Base-by-base conservation (phyloP, 805 yeast species). In the Saccharomycopsis babjevae region DNA sequence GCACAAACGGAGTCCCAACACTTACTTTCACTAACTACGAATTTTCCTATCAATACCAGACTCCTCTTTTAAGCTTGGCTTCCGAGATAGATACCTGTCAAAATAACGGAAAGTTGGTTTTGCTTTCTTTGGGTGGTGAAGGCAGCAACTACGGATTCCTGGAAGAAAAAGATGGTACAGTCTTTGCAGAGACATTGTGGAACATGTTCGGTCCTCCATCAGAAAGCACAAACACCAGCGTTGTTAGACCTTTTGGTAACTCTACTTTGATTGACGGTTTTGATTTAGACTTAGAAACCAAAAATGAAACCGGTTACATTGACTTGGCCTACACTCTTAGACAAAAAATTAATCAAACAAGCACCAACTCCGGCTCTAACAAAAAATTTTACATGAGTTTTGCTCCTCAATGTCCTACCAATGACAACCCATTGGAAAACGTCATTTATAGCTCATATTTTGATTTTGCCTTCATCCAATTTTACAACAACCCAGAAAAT, bases 261-360 rank as follows among this genome's bases (percentile, higher is more conserved):
- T 76, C 42, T 75, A 72, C 58, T 11, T 10, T 50, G 34, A 36
- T 93, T 55, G 97, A 93, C 72, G 98, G 98, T 28, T 92, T 91
- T 70, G 98, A 93, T 72, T 85, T 92, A 65, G 98, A 93, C 72
- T 83, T 88, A 67, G 98, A 93, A 73, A 75, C 77, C 69, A 72
- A 72, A 61, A 65, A 70, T 55, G 70, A 72, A 59, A 72, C 74
- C n/a, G 89, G 88, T 46, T 80, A 77, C 62, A 77, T 77, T 58
- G 82, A 82, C 3, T 72, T 81, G 61, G 81, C 76, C 13, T 66
- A 65, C 56, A 64, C 66, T 36, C 61, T 74, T 62, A 75, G 82
- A 66, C 62, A 63, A 16, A 30, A 61, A 5, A 46, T 60, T n/a
- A 56, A 61, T 28, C 52, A 52, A 16, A 68, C 42, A 38, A 65